Percentiles rank a stretch among this genome's conserved stretches.
Evolutionary conservation across 2,329 filamentous ascomycete species (phyloP).

Genomic region (Aspergillus hiratsukae): DNA sequence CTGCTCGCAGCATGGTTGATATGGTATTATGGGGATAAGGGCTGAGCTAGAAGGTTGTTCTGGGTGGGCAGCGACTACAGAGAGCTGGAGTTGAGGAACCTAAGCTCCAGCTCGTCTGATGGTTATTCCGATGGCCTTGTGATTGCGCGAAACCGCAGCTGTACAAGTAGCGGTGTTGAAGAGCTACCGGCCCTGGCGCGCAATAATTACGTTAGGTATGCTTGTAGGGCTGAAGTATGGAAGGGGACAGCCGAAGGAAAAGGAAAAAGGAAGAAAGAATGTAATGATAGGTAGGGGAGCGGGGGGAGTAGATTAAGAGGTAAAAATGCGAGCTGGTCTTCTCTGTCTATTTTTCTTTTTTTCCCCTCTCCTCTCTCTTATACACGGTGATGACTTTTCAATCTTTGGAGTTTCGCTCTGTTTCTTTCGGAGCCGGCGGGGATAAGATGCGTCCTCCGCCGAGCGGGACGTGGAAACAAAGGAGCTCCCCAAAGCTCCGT

Average conservation of each 20-base stretch:
- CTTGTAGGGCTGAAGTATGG: conserved; percentile 15
- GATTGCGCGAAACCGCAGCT: not conserved
- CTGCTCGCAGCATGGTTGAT: conserved; percentile 21
- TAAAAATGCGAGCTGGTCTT: not conserved
- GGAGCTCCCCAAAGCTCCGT: conserved; percentile 14
- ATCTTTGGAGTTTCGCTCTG: conserved; percentile 5
- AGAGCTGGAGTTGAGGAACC: not conserved
- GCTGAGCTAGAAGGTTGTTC: not conserved
- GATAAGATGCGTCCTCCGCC: conserved; percentile 22
- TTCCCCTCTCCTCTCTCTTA: not conserved
- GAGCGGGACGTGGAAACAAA: conserved; percentile 27
- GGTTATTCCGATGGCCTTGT: not conserved
- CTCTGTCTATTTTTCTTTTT: conserved; percentile 4
- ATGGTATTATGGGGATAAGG: not conserved
- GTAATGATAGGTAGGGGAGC: not conserved
- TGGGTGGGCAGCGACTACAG: not conserved
- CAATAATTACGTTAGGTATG: conserved; percentile 1
- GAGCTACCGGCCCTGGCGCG: not conserved
- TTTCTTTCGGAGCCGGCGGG: conserved; percentile 25
- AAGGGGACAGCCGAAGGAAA: not conserved
- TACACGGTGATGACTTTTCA: not conserved
- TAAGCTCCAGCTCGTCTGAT: not conserved
- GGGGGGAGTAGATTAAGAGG: not conserved
- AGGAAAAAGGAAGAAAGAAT: not conserved
- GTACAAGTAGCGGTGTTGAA: not conserved